Percentiles rank a stretch among this genome's conserved stretches.
Conservation (phyloP, 345 rosid species). For the Populus davidiana region DNA sequence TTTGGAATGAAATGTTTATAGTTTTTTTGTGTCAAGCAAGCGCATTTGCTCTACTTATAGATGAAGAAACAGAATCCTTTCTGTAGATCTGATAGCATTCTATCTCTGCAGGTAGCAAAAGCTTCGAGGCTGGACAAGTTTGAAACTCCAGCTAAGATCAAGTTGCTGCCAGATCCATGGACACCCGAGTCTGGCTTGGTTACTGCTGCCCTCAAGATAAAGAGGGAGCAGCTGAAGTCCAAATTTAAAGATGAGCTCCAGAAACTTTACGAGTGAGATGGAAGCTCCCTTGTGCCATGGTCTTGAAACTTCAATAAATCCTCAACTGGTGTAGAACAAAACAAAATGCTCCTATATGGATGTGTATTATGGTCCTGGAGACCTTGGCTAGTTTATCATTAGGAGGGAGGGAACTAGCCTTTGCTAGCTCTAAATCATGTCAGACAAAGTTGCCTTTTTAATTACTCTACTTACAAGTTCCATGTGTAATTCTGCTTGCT, state of each 20-base stretch:
- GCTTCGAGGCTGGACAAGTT: conserved; percentile 64
- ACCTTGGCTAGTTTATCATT: no score
- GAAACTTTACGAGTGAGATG: conserved; percentile 48
- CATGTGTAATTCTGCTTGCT: no score
- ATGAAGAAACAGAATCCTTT: neutral
- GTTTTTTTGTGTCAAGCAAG: neutral
- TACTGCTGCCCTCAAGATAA: conserved; percentile 70
- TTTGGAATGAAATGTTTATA: neutral
- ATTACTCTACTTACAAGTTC: no score
- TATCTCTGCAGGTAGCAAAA: conserved; percentile 53
- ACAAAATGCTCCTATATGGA: no score
- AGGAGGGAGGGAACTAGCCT: no score
- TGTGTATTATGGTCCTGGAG: no score
- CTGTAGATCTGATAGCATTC: neutral
- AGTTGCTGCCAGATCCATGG: conserved; percentile 71
- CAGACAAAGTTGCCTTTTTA: no score
- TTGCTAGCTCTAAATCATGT: no score
- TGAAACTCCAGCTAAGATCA: conserved; percentile 76
- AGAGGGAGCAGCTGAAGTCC: conserved; percentile 65
- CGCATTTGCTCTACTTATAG: no score
- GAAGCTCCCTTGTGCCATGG: neutral
- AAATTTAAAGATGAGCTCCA: conserved; percentile 65
- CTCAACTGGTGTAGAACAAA: no score
- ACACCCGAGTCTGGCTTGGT: conserved; percentile 78
- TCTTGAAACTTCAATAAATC: neutral